phyloP scores from a whole-genome alignment of 208 protist genomes.

The Vickermania ingenoplastis region DNA sequence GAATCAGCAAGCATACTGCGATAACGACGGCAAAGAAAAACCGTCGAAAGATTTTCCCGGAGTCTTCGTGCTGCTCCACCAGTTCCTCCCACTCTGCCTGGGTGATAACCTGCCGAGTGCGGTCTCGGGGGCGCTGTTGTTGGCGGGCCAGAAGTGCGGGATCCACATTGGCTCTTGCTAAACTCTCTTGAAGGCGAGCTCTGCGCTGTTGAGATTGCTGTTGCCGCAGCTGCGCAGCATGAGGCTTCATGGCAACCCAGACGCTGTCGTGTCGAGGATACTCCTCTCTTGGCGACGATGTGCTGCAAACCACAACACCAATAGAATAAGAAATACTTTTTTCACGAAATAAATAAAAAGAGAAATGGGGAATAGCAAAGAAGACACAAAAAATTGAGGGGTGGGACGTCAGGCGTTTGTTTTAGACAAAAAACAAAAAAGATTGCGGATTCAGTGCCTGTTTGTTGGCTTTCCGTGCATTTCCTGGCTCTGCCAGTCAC shows the following conservation, averaged over 20 bases:
- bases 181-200: constrained; percentile 38
- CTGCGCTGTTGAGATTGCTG: constrained; percentile 57
- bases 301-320: too few species aligned
- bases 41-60: constrained; percentile 55
- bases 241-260: constrained; percentile 60
- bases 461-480: too few species aligned
- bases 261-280: too few species aligned
- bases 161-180: constrained; percentile 17
- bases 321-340: too few species aligned
- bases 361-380: too few species aligned
- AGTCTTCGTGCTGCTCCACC: constrained; percentile 67
- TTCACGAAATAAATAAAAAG: too few species aligned
- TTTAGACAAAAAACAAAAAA: too few species aligned
- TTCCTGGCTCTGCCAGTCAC: too few species aligned
- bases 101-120: constrained; percentile 46
- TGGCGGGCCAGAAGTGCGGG: neutral
- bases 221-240: constrained; percentile 60
- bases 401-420: too few species aligned
- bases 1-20: constrained; percentile 28
- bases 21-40: constrained; percentile 42
- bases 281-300: too few species aligned
- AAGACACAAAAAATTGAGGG: too few species aligned
- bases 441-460: too few species aligned
- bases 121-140: constrained; percentile 25
- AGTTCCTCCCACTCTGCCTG: constrained; percentile 66